Base-by-base conservation (phyloP, 2,329 filamentous ascomycete genomes). In the Dryadomyces quercus-mongolicae region DNA sequence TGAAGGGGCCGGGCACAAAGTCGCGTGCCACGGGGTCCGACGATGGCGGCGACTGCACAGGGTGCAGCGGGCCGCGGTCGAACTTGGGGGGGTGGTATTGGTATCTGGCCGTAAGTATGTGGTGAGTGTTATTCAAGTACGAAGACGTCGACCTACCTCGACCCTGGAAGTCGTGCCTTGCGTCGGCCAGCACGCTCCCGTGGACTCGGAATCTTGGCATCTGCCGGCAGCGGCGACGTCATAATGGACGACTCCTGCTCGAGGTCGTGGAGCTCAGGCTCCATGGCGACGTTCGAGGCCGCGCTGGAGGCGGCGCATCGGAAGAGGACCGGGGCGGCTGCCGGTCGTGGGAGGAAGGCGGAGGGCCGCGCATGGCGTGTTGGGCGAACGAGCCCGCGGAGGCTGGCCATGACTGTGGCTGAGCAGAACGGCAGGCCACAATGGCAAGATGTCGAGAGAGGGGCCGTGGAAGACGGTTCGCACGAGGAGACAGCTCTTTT, bases 61-160 rank as follows among this genome's bases (percentile, higher is more conserved):
- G 93, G 67, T 97, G 91, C 22, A 97, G 77, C 59, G 91, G 91
- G 55, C 93, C 93, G 64, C 92, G 88, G 70, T 95, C 84, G 78
- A 91, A 98, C 73, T 92, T 93, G 59, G 93, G 93, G 51, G 92
- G 85, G 60, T 91, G 89, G 70, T 86, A 97, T 71, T 95, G 88
- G 73, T 97, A 98, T 77, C 92, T 95, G 20, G 9, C 6, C 15
- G 22, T 52, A 16, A 44, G 22, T 10, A 16, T n/a, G 12, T 10
- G 16, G 18, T n/a, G n/a, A n/a, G n/a, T n/a, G n/a, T n/a, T n/a
- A n/a, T n/a, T n/a, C n/a, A n/a, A 20, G 9, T 10, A 13, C 12
- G 8, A 22, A 20, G 13, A 16, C 7, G 46, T 18, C n/a, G 16
- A 55, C 16, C 15, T 64, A 74, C 78, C 74, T 67, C 64, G 73